Conservation (phyloP, 177 flowering plant genomes). For the Telopea speciosissima region DNA sequence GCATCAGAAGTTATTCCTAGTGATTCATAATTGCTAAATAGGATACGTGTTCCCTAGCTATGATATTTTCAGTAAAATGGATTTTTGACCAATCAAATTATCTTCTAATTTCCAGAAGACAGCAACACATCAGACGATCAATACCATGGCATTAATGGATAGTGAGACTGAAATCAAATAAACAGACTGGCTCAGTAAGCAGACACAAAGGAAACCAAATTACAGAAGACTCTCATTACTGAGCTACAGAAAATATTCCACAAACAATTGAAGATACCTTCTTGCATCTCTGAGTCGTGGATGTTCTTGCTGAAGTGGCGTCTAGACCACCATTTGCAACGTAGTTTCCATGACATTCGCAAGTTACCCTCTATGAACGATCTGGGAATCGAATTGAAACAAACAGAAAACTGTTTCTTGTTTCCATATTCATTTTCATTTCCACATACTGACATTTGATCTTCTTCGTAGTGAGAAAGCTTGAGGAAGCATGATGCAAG, state of each 20-base stretch:
- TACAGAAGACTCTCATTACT: not conserved
- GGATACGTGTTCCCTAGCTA: not conserved
- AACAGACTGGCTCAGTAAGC: not conserved
- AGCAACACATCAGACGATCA: no score
- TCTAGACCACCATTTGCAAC: conserved; percentile 70
- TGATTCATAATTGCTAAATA: not conserved
- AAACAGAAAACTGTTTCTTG: conserved; percentile 6
- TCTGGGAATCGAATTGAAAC: conserved; percentile 24
- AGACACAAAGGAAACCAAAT: not conserved
- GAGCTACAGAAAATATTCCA: not conserved
- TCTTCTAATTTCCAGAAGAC: no score
- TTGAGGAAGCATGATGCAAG: conserved; percentile 57
- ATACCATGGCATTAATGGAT: not conserved
- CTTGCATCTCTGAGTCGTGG: conserved; percentile 37
- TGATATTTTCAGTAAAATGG: not conserved
- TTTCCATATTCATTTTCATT: conserved; percentile 19
- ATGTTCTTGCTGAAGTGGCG: conserved; percentile 53
- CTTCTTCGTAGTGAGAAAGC: conserved; percentile 47
- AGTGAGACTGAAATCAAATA: no score
- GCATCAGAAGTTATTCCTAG: not conserved
- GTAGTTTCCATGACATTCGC: conserved; percentile 47
- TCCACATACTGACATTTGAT: conserved; percentile 39
- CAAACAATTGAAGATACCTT: conserved; percentile 30
- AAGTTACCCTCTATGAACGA: conserved; percentile 30
- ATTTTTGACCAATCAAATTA: no score